Conservation (phyloP, 2,329 filamentous ascomycete genomes). For the Corinectria fuckeliana region DNA sequence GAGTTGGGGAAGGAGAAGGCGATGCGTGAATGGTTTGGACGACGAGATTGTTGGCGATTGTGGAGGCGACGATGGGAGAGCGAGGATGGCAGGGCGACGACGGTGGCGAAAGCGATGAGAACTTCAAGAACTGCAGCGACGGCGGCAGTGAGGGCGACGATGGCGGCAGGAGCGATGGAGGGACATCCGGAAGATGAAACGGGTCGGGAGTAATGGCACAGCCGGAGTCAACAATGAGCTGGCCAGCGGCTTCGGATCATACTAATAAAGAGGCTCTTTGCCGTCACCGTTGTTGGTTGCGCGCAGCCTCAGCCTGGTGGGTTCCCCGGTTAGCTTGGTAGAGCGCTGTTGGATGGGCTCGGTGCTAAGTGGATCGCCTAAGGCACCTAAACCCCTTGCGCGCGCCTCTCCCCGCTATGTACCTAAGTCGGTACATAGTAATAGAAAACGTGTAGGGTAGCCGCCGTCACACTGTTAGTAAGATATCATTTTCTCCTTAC, state of each 20-base stretch:
- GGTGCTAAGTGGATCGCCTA: neutral
- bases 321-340: neutral
- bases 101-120: neutral
- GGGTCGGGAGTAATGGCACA: constrained; percentile 3
- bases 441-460: too few species aligned
- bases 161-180: neutral
- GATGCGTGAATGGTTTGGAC: neutral
- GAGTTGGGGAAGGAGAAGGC: neutral
- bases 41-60: neutral
- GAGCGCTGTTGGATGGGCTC: neutral
- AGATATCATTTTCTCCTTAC: too few species aligned
- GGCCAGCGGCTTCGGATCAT: constrained; percentile 1
- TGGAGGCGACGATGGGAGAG: too few species aligned
- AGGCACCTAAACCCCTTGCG: neutral
- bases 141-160: neutral
- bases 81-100: too few species aligned
- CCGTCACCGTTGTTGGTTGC: constrained; percentile 8
- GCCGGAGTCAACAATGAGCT: neutral
- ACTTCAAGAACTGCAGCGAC: neutral
- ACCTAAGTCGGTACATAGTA: too few species aligned
- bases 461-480: too few species aligned
- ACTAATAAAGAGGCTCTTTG: constrained; percentile 5
- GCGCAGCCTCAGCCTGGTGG: constrained; percentile 2
- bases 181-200: neutral
- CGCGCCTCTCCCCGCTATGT: neutral